These are phyloP conservation scores for Penicillium sumatraense DNA, from an alignment of 2,329 filamentous ascomycete species.

Conservation along the genomic window DNA sequence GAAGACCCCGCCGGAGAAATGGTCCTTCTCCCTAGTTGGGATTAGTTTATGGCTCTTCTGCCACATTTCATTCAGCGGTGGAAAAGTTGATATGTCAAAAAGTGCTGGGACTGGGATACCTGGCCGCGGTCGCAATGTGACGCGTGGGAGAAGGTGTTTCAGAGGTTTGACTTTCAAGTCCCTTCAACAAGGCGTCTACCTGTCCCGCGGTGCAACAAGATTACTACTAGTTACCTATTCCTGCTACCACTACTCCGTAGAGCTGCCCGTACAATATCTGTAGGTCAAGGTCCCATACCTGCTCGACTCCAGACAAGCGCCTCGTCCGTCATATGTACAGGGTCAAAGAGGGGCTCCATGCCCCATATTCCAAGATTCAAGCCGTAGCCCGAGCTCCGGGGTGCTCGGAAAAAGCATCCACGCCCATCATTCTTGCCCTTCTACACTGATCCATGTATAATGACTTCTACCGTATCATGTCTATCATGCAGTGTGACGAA, in stretches of 20 bases:
- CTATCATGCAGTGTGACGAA: not conserved
- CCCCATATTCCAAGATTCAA: not conserved
- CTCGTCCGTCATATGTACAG: constrained; percentile 1
- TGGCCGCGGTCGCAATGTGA: not conserved
- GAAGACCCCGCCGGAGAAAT: not conserved
- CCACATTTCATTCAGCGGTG: constrained; percentile 17
- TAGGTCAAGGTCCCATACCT: not conserved
- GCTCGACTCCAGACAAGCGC: not conserved
- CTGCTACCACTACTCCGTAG: no score
- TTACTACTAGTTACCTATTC: no score
- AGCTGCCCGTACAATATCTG: not conserved
- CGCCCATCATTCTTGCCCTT: not conserved
- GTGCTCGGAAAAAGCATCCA: not conserved
- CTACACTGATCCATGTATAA: not conserved
- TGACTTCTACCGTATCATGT: not conserved
- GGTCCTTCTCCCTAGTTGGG: not conserved
- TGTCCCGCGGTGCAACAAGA: not conserved
- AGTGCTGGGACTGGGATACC: constrained; percentile 4
- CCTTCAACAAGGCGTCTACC: not conserved
- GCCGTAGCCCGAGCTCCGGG: constrained; percentile 3
- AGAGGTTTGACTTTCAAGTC: not conserved
- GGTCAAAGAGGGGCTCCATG: constrained; percentile 6
- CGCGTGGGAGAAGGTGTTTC: not conserved
- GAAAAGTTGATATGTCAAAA: constrained; percentile 27
- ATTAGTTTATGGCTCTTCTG: constrained; percentile 7